Evolutionary conservation across 2,329 filamentous ascomycete genomes (phyloP).

Genomic region (Sporothrix protearum): DNA sequence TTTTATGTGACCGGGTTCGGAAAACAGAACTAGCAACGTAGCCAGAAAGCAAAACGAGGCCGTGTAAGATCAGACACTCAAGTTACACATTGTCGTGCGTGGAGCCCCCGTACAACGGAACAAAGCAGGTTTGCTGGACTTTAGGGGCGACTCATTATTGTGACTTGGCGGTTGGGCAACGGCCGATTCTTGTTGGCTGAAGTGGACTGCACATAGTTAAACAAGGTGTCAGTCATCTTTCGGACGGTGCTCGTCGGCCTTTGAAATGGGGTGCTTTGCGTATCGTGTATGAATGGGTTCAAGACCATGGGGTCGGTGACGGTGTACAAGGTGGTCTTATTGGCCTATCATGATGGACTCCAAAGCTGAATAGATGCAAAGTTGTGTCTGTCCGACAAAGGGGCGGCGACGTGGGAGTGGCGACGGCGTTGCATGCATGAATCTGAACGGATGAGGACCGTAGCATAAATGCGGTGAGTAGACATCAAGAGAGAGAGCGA

Average conservation of each 20-base stretch:
- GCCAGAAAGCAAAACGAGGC: background rate
- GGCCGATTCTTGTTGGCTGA: background rate
- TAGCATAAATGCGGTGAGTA: background rate
- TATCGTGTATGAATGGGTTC: background rate
- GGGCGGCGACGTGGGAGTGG: background rate
- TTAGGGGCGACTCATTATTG: background rate
- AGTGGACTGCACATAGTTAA: background rate
- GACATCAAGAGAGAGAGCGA: background rate
- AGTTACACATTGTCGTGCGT: background rate
- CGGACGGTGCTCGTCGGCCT: background rate
- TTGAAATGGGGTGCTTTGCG: background rate
- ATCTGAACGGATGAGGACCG: background rate
- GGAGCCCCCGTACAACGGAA: background rate
- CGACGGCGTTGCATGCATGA: background rate
- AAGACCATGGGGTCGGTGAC: background rate
- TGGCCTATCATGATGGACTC: background rate
- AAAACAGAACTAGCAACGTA: background rate
- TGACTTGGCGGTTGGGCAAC: conserved; percentile 3
- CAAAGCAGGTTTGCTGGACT: conserved; percentile 8
- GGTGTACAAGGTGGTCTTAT: background rate
- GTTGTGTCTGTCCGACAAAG: background rate
- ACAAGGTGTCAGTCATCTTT: background rate
- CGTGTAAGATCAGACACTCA: background rate
- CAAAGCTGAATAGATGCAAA: background rate
- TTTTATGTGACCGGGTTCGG: background rate